These are phyloP conservation scores for Blepharisma japonicum DNA, from an alignment of 73 alveolate species.

Conservation along the genomic window DNA sequence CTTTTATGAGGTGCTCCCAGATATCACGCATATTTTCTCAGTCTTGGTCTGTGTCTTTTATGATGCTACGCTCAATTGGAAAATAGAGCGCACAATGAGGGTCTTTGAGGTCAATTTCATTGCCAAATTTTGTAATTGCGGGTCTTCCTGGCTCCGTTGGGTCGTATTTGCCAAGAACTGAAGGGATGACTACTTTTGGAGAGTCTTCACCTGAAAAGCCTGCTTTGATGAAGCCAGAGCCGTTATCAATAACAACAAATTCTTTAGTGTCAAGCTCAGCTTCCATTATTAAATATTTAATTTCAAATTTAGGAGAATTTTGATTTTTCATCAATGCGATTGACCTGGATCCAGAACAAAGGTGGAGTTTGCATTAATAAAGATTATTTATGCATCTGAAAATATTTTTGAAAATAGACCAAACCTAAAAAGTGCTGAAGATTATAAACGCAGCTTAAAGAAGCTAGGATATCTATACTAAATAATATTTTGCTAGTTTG, in stretches of 20 bases:
- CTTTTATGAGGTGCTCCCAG: slow-evolving; percentile 64
- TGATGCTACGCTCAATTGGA: slow-evolving; percentile 70
- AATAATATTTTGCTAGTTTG: too few species aligned
- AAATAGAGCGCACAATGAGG: slow-evolving; percentile 32
- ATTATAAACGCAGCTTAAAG: too few species aligned
- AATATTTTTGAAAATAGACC: too few species aligned
- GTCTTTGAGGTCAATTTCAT: slow-evolving; percentile 36
- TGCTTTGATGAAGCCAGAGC: slow-evolving; percentile 76
- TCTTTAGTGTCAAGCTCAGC: slow-evolving; percentile 41
- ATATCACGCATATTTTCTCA: slow-evolving; percentile 53
- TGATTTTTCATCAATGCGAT: too few species aligned
- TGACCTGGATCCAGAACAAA: too few species aligned
- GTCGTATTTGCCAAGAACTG: slow-evolving; percentile 41
- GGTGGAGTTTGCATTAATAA: too few species aligned
- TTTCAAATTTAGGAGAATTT: too few species aligned
- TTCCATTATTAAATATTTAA: slow-evolving; percentile 19
- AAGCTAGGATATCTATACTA: too few species aligned
- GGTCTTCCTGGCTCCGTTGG: background rate
- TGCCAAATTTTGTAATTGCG: slow-evolving; percentile 33
- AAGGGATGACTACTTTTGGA: slow-evolving; percentile 63
- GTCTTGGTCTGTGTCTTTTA: slow-evolving; percentile 45
- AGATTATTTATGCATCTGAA: too few species aligned
- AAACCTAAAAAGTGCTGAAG: too few species aligned
- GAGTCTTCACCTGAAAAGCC: slow-evolving; percentile 84
- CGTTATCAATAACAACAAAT: slow-evolving; percentile 71